phyloP scores from a whole-genome alignment of 306 rosid species.

The Fragaria nilgerrensis region DNA sequence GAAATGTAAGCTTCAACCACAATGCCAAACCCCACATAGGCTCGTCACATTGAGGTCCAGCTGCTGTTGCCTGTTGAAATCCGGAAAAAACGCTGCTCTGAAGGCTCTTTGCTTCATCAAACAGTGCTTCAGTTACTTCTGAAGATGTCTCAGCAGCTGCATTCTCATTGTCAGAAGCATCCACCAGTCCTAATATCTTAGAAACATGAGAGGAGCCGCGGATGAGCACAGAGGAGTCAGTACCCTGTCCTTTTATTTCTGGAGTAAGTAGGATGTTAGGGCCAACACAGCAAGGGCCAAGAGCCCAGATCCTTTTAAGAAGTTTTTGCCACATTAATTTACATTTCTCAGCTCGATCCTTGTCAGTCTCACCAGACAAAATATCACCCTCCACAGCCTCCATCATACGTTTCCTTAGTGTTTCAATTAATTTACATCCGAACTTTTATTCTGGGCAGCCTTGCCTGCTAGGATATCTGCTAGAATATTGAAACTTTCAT shows the following conservation, averaged over 20 bases:
- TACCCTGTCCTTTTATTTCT: slow-evolving; percentile 42
- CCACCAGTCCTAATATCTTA: slow-evolving; percentile 52
- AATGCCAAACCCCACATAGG: slow-evolving; percentile 92
- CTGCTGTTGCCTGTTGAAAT: slow-evolving; percentile 81
- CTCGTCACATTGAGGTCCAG: slow-evolving; percentile 95
- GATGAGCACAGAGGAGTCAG: slow-evolving; percentile 47
- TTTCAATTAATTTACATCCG: slow-evolving; percentile 51
- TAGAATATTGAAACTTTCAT: slow-evolving; percentile 66
- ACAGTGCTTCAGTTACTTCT: slow-evolving; percentile 33
- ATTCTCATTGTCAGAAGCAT: slow-evolving; percentile 30
- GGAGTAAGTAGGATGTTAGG: slow-evolving; percentile 72
- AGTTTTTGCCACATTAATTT: slow-evolving; percentile 64
- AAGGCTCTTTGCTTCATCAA: slow-evolving; percentile 64
- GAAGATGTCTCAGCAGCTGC: slow-evolving; percentile 36
- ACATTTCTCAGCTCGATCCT: slow-evolving; percentile 54
- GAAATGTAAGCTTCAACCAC: slow-evolving; percentile 63
- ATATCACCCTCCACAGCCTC: slow-evolving; percentile 65
- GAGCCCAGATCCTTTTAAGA: slow-evolving; percentile 79
- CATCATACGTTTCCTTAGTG: slow-evolving; percentile 52
- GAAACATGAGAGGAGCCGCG: slow-evolving; percentile 52
- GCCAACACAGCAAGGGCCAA: slow-evolving; percentile 77
- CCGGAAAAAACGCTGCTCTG: slow-evolving; percentile 73
- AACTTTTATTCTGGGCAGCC: slow-evolving; percentile 37
- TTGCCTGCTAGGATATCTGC: slow-evolving; percentile 57
- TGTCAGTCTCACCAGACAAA: slow-evolving; percentile 51